Conservation (phyloP, 192 early-diverging fungal genomes). For the Polychytrium aggregatum region DNA sequence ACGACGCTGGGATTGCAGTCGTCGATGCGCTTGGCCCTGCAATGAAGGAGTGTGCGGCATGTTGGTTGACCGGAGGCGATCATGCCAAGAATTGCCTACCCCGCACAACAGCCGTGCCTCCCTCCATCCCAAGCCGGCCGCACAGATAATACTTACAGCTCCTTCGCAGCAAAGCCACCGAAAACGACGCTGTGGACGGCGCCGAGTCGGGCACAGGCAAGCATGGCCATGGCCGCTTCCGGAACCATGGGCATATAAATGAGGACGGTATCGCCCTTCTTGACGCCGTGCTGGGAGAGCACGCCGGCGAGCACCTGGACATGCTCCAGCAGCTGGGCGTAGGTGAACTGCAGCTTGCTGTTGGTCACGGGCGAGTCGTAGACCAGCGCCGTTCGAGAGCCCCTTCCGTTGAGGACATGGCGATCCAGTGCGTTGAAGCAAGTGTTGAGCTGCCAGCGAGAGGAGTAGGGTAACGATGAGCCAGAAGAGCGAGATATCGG, state of each 20-base stretch:
- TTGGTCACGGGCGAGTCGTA: conserved; percentile 64
- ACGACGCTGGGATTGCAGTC: conserved; percentile 67
- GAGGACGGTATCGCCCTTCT: conserved; percentile 61
- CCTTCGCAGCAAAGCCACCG: conserved; percentile 38
- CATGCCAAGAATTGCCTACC: neutral
- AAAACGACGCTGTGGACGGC: conserved; percentile 74
- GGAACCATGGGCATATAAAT: conserved; percentile 81
- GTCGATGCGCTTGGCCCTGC: conserved; percentile 65
- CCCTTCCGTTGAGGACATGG: conserved; percentile 48
- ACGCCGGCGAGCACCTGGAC: conserved; percentile 59
- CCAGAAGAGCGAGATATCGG: neutral
- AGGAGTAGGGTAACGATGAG: neutral
- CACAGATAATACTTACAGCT: conserved; percentile 23
- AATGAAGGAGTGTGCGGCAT: neutral
- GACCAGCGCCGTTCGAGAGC: conserved; percentile 54
- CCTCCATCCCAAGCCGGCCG: too few relatives aligned
- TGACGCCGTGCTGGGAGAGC: conserved; percentile 45
- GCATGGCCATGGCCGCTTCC: conserved; percentile 71
- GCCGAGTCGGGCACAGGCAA: conserved; percentile 76
- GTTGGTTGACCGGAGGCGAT: neutral
- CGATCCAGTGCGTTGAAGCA: conserved; percentile 74
- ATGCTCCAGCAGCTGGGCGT: conserved; percentile 51
- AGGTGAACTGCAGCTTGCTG: conserved; percentile 43
- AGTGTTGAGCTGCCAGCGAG: conserved; percentile 46
- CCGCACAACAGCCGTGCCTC: neutral